Evolutionary conservation across 768 basidiomycete genomes (phyloP), one percentile per base, ranked within the genome.

Genomic region (Floccularia luteovirens): DNA sequence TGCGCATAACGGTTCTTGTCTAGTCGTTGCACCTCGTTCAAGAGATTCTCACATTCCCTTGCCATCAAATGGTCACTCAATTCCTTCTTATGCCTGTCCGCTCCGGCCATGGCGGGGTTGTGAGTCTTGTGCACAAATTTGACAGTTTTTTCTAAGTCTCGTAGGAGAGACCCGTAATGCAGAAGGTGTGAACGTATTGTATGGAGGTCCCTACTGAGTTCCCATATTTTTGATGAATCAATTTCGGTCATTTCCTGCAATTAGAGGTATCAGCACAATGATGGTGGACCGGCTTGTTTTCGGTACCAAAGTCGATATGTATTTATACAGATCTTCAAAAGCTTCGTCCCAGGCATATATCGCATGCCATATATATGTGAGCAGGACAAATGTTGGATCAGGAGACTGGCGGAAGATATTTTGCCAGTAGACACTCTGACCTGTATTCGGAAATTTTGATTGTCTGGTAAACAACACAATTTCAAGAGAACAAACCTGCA

Each of bases 101-200:
- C n/a, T n/a, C n/a, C n/a, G n/a, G n/a, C n/a, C 32, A 34, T 12
- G 32, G 16, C 8, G 6, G 7, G 32, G 32, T 14, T 34, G 8
- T 8, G 32, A 34, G 16, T 6, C 7, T 7, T 6, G 7, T 12
- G 7, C 6, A 34, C 20, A 34, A 75, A 75, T 0, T 41, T n/a
- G 6, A 74, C 63, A 1, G 66, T 61, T 43, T 68, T 65, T 12
- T 50, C 49, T 30, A 74, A 72, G 41, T 72, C 63, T 1, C 63
- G 57, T 6, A 75, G 59, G 20, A 74, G 60, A 5, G 60, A 58
- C 3, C 57, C 60, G 43, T 72, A 69, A 43, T 72, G 67, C 16
- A 74, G 57, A 11, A 72, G 57, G 48, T 71, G 69, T 0, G 72
- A 72, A 33, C 70, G 69, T 38, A 75, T 51, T 42, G 69, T 57